Evolutionary conservation across 2,329 filamentous ascomycete genomes (phyloP).

Genomic region (Thielaviopsis ethacetica): DNA sequence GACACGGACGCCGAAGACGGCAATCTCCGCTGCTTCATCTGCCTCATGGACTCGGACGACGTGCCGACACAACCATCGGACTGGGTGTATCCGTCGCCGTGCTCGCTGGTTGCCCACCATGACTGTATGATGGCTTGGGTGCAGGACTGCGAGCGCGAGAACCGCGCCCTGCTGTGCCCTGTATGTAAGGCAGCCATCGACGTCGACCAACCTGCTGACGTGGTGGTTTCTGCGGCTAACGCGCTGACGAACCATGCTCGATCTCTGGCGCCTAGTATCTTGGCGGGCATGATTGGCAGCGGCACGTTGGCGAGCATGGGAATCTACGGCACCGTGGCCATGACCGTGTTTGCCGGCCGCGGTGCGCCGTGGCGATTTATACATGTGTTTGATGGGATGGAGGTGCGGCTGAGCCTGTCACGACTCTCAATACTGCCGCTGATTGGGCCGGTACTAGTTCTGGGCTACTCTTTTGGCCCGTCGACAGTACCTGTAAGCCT

Average conservation of each 20-base stretch:
- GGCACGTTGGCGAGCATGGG: constrained; percentile 35
- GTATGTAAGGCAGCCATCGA: constrained; percentile 75
- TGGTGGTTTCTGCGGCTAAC: constrained; percentile 51
- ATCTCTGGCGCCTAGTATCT: constrained; percentile 41
- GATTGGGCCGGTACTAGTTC: constrained; percentile 29
- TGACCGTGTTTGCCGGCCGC: constrained; percentile 36
- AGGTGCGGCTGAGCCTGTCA: constrained; percentile 11
- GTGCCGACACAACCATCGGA: constrained; percentile 23
- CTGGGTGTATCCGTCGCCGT: constrained; percentile 84
- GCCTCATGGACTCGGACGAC: constrained; percentile 37
- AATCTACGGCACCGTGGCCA: constrained; percentile 34
- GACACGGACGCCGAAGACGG: neutral
- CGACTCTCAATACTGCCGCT: constrained; percentile 23
- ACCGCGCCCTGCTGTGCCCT: constrained; percentile 61
- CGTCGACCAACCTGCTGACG: constrained; percentile 58
- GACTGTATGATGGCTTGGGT: constrained; percentile 84
- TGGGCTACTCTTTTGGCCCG: constrained; percentile 27
- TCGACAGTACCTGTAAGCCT: constrained; percentile 26
- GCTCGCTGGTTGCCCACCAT: constrained; percentile 81
- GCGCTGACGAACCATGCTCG: constrained; percentile 38
- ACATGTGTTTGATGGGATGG: constrained; percentile 16
- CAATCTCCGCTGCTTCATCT: constrained; percentile 41
- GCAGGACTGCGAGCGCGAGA: constrained; percentile 59
- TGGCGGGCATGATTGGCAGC: constrained; percentile 30
- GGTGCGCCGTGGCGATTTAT: constrained; percentile 28